Conservation (phyloP, 163 green algal species). For the Scenedesmus sp. region DNA sequence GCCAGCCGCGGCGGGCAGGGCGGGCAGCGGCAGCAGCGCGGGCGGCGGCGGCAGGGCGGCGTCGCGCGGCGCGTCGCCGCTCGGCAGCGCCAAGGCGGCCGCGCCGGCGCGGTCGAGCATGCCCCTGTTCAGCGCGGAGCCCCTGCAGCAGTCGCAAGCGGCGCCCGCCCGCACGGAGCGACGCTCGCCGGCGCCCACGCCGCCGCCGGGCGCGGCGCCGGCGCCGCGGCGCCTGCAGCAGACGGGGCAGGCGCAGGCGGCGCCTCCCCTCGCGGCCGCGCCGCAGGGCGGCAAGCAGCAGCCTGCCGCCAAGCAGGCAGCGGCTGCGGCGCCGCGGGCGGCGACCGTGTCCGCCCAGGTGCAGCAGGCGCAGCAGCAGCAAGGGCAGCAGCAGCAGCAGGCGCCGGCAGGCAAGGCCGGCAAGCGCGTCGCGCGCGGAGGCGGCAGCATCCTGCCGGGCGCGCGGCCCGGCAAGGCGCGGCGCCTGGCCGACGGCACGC, state of each 20-base stretch:
- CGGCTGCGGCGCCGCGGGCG: not conserved
- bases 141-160: slow-evolving; percentile 2
- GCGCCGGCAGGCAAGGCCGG: no score
- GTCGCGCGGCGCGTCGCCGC: slow-evolving; percentile 23
- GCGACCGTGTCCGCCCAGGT: no score
- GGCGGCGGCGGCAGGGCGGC: not conserved
- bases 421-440: no score
- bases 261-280: slow-evolving; percentile 25
- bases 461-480: slow-evolving; percentile 11
- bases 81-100: not conserved
- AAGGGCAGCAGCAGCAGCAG: not conserved
- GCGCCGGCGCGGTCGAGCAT: slow-evolving; percentile 9
- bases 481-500: not conserved
- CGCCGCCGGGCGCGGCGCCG: slow-evolving; percentile 17
- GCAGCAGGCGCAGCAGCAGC: slow-evolving; percentile 2
- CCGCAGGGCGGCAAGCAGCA: slow-evolving; percentile 6
- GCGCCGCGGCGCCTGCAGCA: slow-evolving; percentile 1
- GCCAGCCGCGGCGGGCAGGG: slow-evolving; percentile 16
- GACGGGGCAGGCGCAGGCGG: slow-evolving; percentile 9
- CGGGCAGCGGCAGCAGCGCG: not conserved
- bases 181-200: slow-evolving; percentile 11
- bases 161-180: not conserved
- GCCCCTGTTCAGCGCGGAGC: slow-evolving; percentile 25
- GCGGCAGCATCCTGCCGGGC: no score
- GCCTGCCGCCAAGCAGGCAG: not conserved